phyloP scores from a whole-genome alignment of 129 eudicot species.

The Pulicaria dysenterica region DNA sequence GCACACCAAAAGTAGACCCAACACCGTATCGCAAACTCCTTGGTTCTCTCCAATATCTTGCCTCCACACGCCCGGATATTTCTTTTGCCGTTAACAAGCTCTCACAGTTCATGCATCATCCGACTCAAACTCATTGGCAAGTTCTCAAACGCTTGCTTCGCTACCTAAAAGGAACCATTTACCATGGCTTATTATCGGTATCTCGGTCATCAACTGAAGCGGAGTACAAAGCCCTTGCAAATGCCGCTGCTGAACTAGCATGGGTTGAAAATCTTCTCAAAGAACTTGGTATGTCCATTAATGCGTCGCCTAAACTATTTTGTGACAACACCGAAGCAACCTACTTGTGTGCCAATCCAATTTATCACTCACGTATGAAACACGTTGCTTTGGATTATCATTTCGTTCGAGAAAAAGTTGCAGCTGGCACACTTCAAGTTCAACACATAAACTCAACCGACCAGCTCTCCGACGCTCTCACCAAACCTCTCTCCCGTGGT shows the following conservation, averaged over 20 bases:
- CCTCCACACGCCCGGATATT: not conserved
- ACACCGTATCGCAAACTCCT: not conserved
- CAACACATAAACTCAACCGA: not conserved
- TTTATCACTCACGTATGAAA: constrained; percentile 3
- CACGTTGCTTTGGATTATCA: not conserved
- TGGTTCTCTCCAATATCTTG: not conserved
- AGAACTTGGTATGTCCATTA: not conserved
- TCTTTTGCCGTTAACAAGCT: not conserved
- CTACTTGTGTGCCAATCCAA: not conserved
- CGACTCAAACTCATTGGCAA: not conserved
- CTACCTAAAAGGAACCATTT: not conserved
- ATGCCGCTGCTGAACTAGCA: not conserved
- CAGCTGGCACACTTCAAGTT: not conserved
- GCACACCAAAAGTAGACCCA: not conserved
- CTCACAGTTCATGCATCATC: not conserved
- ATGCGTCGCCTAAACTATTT: not conserved
- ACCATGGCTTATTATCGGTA: not conserved
- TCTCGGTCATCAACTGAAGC: not conserved
- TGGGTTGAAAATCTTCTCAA: constrained; percentile 12
- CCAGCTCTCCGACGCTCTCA: not conserved
- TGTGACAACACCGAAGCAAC: not conserved
- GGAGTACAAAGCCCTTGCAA: not conserved
- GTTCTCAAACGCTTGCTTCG: not conserved
- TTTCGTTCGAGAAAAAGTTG: not conserved
- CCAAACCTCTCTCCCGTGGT: not conserved